phyloP scores from a whole-genome alignment of 306 rosid species.

The Gynostemma pentaphyllum region DNA sequence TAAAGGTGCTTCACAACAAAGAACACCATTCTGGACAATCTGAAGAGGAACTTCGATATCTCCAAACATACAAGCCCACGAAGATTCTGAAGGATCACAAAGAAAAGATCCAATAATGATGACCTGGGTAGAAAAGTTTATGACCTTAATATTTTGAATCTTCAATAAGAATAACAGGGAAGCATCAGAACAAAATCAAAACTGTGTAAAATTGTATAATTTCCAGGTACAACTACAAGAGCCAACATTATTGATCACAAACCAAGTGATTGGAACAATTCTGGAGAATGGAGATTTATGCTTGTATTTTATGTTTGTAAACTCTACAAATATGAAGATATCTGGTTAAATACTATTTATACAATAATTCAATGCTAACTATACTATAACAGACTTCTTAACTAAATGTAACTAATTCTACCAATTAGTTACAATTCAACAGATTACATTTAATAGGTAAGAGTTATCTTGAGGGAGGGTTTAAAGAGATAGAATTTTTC shows the following conservation, averaged over 20 bases:
- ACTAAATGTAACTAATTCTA: no score
- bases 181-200: slow-evolving; percentile 11
- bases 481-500: background rate
- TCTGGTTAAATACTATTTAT: background rate
- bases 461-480: no score
- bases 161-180: background rate
- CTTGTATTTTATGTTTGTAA: background rate
- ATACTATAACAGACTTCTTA: no score
- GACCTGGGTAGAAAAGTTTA: slow-evolving; percentile 38
- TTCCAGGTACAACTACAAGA: background rate
- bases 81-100: slow-evolving; percentile 45
- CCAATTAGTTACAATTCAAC: no score
- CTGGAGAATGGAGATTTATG: background rate
- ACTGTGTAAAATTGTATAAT: background rate
- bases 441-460: no score
- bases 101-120: slow-evolving; percentile 78
- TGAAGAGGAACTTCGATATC: slow-evolving; percentile 66
- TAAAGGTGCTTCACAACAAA: slow-evolving; percentile 75
- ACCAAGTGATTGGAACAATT: background rate
- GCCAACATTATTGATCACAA: background rate
- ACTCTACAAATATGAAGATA: background rate
- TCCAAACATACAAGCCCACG: slow-evolving; percentile 92
- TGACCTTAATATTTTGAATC: slow-evolving; percentile 19
- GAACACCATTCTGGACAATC: slow-evolving; percentile 74
- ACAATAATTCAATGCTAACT: no score